Evolutionary conservation across 2,329 filamentous ascomycete species (phyloP), one percentile per base, ranked within the genome.

Genomic region (Alternaria brassicae): DNA sequence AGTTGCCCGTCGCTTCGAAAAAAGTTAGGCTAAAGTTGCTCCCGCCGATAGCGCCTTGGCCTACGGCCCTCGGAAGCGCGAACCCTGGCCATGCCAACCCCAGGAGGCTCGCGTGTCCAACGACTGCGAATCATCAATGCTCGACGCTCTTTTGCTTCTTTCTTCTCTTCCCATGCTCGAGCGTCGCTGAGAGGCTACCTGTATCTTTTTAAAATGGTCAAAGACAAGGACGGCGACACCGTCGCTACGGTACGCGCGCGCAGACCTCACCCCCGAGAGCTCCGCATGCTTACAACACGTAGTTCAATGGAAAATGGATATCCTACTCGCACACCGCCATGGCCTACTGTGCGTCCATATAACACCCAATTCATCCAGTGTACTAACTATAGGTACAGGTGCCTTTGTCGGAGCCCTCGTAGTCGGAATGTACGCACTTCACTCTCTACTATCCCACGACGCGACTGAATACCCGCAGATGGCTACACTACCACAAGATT

Each of bases 401-500:
- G 93, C 94, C 57, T 98, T 98, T 75, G 66, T 96, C 65, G 92
- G 92, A 75, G 94, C 94, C 60, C 83, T 98, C 66, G 77, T 94
- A 56, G 88, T 96, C 62, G 94, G 94, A 75, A 64, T 81, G 77
- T 81, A 76, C 37, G 42, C 52, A n/a, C 34, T 19, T 48, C 47
- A 44, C 40, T 40, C 56, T 42, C 25, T 25, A 44, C 36, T 32
- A 34, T 49, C 37, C 52, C 51, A 60, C 60, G 58, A 61, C 62
- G 34, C 47, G 51, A 58, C 68, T 73, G 58, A 78, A 63, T 49
- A 56, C 44, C 34, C n/a, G 25, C 67, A 83, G 89, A 56, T 85
- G 84, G 55, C 85, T 99, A 48, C 95, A 99, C 81, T 98, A 95
- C 81, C 87, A 91, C 75, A 99, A 99, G 83, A 99, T 99, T 69